phyloP scores from a whole-genome alignment of 2,329 filamentous ascomycete genomes.

The Aulographum hederae region DNA sequence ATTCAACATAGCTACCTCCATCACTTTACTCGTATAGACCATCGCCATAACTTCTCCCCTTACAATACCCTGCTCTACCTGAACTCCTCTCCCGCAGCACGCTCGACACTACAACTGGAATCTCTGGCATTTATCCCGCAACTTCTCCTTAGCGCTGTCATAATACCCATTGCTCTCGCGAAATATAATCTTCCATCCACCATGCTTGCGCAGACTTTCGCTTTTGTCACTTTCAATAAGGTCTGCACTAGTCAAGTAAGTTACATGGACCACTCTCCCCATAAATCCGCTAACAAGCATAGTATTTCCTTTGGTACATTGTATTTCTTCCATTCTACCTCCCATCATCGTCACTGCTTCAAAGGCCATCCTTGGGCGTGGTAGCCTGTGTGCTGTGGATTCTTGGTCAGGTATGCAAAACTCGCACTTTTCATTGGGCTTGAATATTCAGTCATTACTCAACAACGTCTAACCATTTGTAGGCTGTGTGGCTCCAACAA shows the following conservation, averaged over 20 bases:
- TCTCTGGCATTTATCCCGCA: constrained; percentile 81
- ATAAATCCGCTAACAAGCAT: constrained; percentile 2
- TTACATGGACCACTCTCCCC: constrained; percentile 3
- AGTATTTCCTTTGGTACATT: constrained; percentile 99
- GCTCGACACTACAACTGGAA: constrained; percentile 38
- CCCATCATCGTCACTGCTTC: constrained; percentile 56
- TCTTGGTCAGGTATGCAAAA: constrained; percentile 38
- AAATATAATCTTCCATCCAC: constrained; percentile 66
- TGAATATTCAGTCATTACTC: background rate
- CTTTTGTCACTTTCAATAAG: constrained; percentile 96
- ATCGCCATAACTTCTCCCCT: constrained; percentile 94
- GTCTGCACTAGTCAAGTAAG: constrained; percentile 92
- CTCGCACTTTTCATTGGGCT: background rate
- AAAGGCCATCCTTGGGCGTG: constrained; percentile 40
- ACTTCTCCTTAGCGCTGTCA: constrained; percentile 56
- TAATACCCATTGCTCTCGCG: constrained; percentile 58
- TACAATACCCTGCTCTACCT: constrained; percentile 89
- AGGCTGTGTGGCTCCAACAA: constrained; percentile 29
- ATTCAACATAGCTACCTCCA: constrained; percentile 82
- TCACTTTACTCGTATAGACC: constrained; percentile 82
- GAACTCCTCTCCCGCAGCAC: constrained; percentile 42
- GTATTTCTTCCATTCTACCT: constrained; percentile 85
- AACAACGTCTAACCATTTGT: background rate
- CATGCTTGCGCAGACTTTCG: constrained; percentile 90
- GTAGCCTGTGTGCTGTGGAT: constrained; percentile 56